Base-by-base conservation (phyloP, 441 rosid species). In the Gossypium davidsonii region DNA sequence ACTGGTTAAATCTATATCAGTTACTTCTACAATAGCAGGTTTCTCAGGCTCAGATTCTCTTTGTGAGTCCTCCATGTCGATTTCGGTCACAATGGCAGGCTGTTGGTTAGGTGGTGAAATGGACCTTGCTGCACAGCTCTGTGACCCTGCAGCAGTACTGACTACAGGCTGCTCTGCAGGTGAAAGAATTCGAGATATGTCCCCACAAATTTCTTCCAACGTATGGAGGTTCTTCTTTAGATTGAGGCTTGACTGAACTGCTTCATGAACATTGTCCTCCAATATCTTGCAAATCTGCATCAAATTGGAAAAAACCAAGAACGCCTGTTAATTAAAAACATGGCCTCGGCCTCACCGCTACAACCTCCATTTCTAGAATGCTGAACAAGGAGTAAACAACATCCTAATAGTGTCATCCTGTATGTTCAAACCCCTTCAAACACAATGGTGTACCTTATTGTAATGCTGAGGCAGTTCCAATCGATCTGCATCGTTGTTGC, bases 261-360 rank as follows among this genome's bases (percentile, higher is more conserved):
- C 75, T 75, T 89, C 93, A 17, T 73, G 80, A 71, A 63, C 83
- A 67, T 56, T 84, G 25, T 86, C 86, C 53, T 87, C 89, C 71
- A 91, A 26, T 31, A 81, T 72, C 71, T 83, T 84, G 84, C 97
- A 93, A 78, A 89, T 84, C 99, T 95, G 83, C 52, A 79, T 34
- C 53, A 12, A 70, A 25, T 25, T 15, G 72, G 25, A 5, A 10
- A 49, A 72, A 21, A 71, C 10, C 25, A 34, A 9, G 37, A 55
- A 42, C 8, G 46, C 6, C 56, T 44, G 70, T 58, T 73, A 26
- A 46, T 48, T 25, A n/a, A 55, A 39, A 64, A 64, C 20, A 15
- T 3, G n/a, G 2, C 39, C 42, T 49, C 6, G 2, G 37, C 23
- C 39, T 39, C 56, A 12, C 46, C 6, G 10, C 53, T 20, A 37